Base-by-base conservation (phyloP, 2,329 filamentous ascomycete species). In the Pseudogymnoascus sp. region DNA sequence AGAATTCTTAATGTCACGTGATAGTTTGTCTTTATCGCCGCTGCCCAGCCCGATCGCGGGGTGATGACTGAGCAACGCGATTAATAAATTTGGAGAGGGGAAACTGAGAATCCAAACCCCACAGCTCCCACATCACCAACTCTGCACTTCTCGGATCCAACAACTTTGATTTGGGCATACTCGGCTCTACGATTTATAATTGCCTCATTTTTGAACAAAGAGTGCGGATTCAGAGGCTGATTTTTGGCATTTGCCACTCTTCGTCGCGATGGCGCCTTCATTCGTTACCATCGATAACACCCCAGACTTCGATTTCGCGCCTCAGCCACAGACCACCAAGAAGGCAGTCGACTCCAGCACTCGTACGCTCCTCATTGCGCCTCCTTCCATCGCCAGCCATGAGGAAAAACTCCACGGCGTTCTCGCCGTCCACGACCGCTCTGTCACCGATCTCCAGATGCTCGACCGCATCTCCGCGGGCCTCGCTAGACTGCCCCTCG, bases 391-490 rank as follows among this genome's bases (percentile, higher is more conserved):
- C 69, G 88, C 94, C 67, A 85, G 90, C 61, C 88, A 96, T 75
- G 90, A 92, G 67, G 87, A 90, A 67, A 85, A 85, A 69, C 81
- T 97, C 66, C 82, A 85, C 66, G 77, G 79, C 66, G 80, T 94
- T 64, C 83, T 96, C 69, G 80, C 85, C 62, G 78, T 84, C 62
- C 86, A 90, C 77, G 86, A 94, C 73, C 87, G 91, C 71, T 77
- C 81, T 65, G 79, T 82, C 50, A 93, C 91, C 64, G 94, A 99
- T 72, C 81, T 99, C 60, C 94, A 97, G 75, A 99, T 99, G 94
- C 88, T 99, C 64, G 94, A 99, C 77, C 90, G 94, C 59, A 83
- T 99, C 39, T 85, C 89, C 1, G 83, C 89, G 36, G 91, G 91
- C 64, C 80, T 96, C 37, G 90, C 94, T 62, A 79, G 85, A 6